phyloP scores from a whole-genome alignment of 495 filamentous ascomycete genomes.

The Evansstolkia leycettana region DNA sequence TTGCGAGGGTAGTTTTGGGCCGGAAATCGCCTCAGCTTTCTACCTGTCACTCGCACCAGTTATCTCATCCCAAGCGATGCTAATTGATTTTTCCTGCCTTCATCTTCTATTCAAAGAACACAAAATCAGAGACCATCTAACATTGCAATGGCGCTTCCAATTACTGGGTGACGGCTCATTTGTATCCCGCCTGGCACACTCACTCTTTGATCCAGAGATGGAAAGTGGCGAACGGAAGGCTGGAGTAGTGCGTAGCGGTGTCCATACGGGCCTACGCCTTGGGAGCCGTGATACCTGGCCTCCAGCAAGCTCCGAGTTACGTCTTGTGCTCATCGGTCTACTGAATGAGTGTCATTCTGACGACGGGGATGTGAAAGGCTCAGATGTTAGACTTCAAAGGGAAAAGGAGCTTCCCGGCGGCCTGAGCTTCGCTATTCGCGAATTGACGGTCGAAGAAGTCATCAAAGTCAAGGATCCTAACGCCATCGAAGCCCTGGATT shows the following conservation, averaged over 20 bases:
- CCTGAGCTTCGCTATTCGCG: slow-evolving; percentile 78
- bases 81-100: slow-evolving; percentile 68
- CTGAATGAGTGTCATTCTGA: slow-evolving; percentile 59
- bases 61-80: slow-evolving; percentile 56
- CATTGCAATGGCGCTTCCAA: slow-evolving; percentile 66
- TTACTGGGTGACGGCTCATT: slow-evolving; percentile 79
- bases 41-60: slow-evolving; percentile 65
- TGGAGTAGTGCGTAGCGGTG: slow-evolving; percentile 55
- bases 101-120: slow-evolving; percentile 69
- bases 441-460: slow-evolving; percentile 62
- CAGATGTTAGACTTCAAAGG: slow-evolving; percentile 12
- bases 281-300: slow-evolving; percentile 75
- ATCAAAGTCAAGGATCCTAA: slow-evolving; percentile 66
- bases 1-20: slow-evolving; percentile 35
- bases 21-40: slow-evolving; percentile 59
- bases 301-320: slow-evolving; percentile 82
- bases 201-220: slow-evolving; percentile 79
- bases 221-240: slow-evolving; percentile 60
- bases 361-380: slow-evolving; percentile 8
- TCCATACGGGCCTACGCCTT: slow-evolving; percentile 68
- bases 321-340: slow-evolving; percentile 77
- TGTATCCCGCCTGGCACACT: slow-evolving; percentile 60
- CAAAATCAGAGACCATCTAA: slow-evolving; percentile 60
- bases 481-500: slow-evolving; percentile 77
- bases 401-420: slow-evolving; percentile 59